These are phyloP conservation scores for Fragosphaeria purpurea DNA, from an alignment of 2,329 filamentous ascomycete species.

Conservation along the genomic window DNA sequence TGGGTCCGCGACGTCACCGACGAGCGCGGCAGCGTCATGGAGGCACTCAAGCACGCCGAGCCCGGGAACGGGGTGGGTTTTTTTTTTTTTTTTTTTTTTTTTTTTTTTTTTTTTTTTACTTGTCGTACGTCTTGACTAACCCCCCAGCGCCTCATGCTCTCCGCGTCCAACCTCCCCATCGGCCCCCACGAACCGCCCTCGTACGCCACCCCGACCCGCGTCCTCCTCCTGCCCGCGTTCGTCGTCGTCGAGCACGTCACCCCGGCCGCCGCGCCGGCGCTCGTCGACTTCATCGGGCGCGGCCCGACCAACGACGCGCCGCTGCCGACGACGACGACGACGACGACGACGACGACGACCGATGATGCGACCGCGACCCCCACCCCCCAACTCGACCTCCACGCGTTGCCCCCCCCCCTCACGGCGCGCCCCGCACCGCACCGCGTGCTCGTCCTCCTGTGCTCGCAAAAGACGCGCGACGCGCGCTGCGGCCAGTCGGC, in stretches of 20 bases:
- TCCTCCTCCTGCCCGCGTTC: slow-evolving; percentile 79
- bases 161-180: slow-evolving; percentile 81
- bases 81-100: not conserved
- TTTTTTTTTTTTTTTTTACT: not conserved
- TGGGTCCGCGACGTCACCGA: slow-evolving; percentile 86
- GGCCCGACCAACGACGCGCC: slow-evolving; percentile 61
- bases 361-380: slow-evolving; percentile 28
- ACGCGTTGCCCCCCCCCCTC: slow-evolving; percentile 18
- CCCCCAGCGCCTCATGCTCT: slow-evolving; percentile 73
- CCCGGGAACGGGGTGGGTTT: slow-evolving; percentile 57
- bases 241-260: slow-evolving; percentile 75
- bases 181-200: slow-evolving; percentile 55
- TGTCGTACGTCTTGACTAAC: slow-evolving; percentile 1
- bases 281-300: too few relatives aligned
- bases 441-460: slow-evolving; percentile 79
- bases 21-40: slow-evolving; percentile 78
- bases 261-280: slow-evolving; percentile 58
- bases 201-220: slow-evolving; percentile 62
- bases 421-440: slow-evolving; percentile 62
- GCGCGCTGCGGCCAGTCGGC: slow-evolving; percentile 91
- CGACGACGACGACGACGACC: slow-evolving; percentile 65
- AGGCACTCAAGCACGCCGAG: slow-evolving; percentile 53
- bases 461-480: slow-evolving; percentile 89
- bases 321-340: too few relatives aligned
- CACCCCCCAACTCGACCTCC: too few relatives aligned